A percentile compares a stretch with the other conserved stretches of the same genome.
Evolutionary conservation across 2,329 filamentous ascomycete species (phyloP).

Genomic region (Allantophomopsis cytisporea): DNA sequence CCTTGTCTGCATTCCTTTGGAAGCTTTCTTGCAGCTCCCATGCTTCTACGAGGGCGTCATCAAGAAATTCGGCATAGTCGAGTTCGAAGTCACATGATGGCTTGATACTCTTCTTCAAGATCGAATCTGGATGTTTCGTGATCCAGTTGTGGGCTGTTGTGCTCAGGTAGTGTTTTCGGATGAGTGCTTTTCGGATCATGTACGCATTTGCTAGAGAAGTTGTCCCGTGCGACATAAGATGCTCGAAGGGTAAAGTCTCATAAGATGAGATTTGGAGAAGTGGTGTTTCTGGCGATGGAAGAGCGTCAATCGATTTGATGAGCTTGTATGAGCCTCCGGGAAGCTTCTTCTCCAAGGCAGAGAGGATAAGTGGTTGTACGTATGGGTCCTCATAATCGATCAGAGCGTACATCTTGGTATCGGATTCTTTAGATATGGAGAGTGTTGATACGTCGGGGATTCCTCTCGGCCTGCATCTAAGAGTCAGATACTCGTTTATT

Average conservation of each 20-base stretch:
- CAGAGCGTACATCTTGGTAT: slow-evolving; percentile 45
- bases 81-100: slow-evolving; percentile 79
- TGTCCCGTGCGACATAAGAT: slow-evolving; percentile 45
- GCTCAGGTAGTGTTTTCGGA: slow-evolving; percentile 88
- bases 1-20: slow-evolving; percentile 44
- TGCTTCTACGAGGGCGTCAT: slow-evolving; percentile 81
- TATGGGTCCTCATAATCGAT: slow-evolving; percentile 81
- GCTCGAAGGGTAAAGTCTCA: slow-evolving; percentile 76
- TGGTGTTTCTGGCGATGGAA: slow-evolving; percentile 7
- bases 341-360: slow-evolving; percentile 52
- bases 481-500: slow-evolving; percentile 9
- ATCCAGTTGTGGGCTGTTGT: slow-evolving; percentile 76
- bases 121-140: slow-evolving; percentile 63
- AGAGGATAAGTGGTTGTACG: slow-evolving; percentile 72
- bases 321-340: slow-evolving; percentile 38
- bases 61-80: slow-evolving; percentile 92
- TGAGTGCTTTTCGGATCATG: slow-evolving; percentile 89
- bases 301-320: slow-evolving; percentile 31
- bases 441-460: slow-evolving; percentile 2
- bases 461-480: slow-evolving; percentile 6
- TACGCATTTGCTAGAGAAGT: slow-evolving; percentile 74
- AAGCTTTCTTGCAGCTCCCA: slow-evolving; percentile 77
- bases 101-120: slow-evolving; percentile 59
- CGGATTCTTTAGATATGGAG: slow-evolving; percentile 3
- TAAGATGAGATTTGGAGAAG: slow-evolving; percentile 72